Percentiles rank a stretch among this genome's conserved stretches.
These are phyloP conservation scores for Saksenaea oblongispora DNA, from an alignment of 371 early-diverging fungal species.

Conservation along the genomic window DNA sequence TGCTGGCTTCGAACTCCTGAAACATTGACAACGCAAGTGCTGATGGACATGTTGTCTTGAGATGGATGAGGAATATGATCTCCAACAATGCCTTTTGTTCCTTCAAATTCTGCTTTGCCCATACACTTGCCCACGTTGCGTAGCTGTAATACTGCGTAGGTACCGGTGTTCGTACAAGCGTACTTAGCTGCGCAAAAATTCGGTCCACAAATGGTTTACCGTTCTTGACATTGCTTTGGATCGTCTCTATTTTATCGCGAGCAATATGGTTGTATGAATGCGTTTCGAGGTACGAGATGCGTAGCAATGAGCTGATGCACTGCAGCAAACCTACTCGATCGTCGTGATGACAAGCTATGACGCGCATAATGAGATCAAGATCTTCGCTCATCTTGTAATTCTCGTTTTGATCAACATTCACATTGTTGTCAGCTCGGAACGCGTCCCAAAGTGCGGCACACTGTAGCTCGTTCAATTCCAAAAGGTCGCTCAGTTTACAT, in stretches of 20 bases:
- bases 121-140: conserved; percentile 14
- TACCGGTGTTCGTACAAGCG: conserved; percentile 21
- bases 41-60: conserved; percentile 17
- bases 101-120: conserved; percentile 43
- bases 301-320: conserved; percentile 39
- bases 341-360: conserved; percentile 34
- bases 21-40: conserved; percentile 21
- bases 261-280: conserved; percentile 39
- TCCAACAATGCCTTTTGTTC: conserved; percentile 45
- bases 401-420: neutral
- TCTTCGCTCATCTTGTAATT: conserved; percentile 21
- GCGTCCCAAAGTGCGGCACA: conserved; percentile 39
- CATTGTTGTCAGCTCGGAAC: conserved; percentile 17
- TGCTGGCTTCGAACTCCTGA: conserved; percentile 43
- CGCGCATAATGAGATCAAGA: conserved; percentile 12
- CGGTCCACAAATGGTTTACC: conserved; percentile 21
- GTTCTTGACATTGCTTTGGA: conserved; percentile 12
- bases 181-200: conserved; percentile 32
- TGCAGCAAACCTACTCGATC: conserved; percentile 41
- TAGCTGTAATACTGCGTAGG: conserved; percentile 16
- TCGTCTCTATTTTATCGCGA: conserved; percentile 13
- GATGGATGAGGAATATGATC: conserved; percentile 29
- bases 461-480: conserved; percentile 35
- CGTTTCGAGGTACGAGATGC: conserved; percentile 21
- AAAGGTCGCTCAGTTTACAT: conserved; percentile 25